Evolutionary conservation across 768 basidiomycete species (phyloP).

Genomic region (Mycena leptocephala): DNA sequence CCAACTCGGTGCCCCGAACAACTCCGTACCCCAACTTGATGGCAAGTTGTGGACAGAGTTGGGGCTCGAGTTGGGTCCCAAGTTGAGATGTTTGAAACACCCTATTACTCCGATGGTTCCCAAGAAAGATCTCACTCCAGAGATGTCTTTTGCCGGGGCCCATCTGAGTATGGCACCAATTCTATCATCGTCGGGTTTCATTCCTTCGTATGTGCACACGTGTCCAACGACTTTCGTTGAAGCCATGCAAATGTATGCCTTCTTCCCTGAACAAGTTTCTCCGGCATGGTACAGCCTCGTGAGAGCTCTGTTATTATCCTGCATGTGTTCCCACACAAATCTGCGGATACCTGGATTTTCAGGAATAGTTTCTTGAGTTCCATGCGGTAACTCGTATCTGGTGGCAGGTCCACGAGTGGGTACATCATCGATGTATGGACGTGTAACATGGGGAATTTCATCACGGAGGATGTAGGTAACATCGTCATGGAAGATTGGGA

Average conservation of each 20-base stretch:
- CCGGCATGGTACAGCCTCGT: background rate
- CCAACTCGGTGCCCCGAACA: too few relatives aligned
- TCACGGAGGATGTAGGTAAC: background rate
- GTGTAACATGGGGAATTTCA: slow-evolving; percentile 12
- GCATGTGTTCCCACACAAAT: background rate
- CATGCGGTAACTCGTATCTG: background rate
- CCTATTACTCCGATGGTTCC: background rate
- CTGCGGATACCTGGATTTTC: background rate
- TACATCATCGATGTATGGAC: slow-evolving; percentile 30
- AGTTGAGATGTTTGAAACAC: too few relatives aligned
- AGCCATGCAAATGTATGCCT: background rate
- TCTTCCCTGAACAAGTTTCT: background rate
- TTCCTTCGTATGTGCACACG: slow-evolving; percentile 7
- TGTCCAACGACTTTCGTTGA: slow-evolving; percentile 8
- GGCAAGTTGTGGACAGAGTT: too few relatives aligned
- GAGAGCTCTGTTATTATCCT: background rate
- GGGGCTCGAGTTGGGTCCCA: too few relatives aligned
- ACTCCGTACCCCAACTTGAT: too few relatives aligned
- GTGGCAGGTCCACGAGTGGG: background rate
- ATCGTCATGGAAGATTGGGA: background rate
- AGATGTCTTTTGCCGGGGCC: background rate
- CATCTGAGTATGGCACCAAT: background rate
- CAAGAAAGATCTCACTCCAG: background rate
- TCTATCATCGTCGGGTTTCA: slow-evolving; percentile 7
- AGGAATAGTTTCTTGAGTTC: background rate